Conservation (phyloP, 2,329 filamentous ascomycete species). For the Xylariaceae sp. region DNA sequence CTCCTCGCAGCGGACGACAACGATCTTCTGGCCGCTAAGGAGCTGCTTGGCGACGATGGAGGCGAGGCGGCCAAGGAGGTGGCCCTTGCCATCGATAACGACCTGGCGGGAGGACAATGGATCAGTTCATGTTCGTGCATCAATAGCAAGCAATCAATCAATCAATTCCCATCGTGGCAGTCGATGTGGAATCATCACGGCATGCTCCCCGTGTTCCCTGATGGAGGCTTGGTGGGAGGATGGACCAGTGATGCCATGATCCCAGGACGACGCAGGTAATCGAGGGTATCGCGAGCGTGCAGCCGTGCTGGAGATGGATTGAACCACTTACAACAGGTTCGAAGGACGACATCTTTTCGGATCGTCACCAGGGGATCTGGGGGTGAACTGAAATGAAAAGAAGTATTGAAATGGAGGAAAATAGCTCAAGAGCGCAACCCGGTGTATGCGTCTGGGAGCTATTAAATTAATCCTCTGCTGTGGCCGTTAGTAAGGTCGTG, state of each 20-base stretch:
- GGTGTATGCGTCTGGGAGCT: constrained; percentile 27
- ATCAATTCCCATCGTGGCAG: not conserved
- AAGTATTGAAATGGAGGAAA: constrained; percentile 23
- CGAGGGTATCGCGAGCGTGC: constrained; percentile 1
- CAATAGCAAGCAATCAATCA: not conserved
- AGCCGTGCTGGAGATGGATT: not conserved
- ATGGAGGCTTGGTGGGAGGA: not conserved
- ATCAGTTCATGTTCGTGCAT: constrained; percentile 29
- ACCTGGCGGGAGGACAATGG: constrained; percentile 52
- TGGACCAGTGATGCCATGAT: not conserved
- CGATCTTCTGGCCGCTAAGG: constrained; percentile 98
- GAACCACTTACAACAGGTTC: constrained; percentile 61
- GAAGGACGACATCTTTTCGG: constrained; percentile 61
- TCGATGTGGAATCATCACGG: not conserved
- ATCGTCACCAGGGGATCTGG: constrained; percentile 31
- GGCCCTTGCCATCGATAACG: constrained; percentile 99
- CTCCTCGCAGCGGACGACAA: constrained; percentile 96
- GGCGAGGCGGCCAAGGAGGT: constrained; percentile 98
- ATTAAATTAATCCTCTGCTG: constrained; percentile 28
- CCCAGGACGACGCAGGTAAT: not conserved
- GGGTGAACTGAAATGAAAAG: constrained; percentile 26
- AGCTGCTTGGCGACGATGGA: constrained; percentile 98
- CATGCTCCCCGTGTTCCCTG: not conserved
- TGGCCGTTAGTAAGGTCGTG: constrained; percentile 30
- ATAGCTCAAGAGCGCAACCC: constrained; percentile 30